phyloP scores from a whole-genome alignment of 192 early-diverging fungal genomes.

The Podochytrium sp. region DNA sequence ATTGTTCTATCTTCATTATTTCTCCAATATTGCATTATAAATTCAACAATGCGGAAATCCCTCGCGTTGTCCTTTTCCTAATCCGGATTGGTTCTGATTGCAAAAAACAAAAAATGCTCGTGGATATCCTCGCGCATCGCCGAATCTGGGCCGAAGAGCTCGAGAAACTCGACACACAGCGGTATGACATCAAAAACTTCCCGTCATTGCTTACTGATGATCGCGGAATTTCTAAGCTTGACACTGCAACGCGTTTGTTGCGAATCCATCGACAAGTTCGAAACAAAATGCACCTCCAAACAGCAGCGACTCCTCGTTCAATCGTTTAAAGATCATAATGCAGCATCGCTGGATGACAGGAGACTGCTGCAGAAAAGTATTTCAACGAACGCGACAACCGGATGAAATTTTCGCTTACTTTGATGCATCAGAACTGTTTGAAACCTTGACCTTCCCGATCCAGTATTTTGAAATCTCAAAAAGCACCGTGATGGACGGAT shows the following conservation, averaged over 20 bases:
- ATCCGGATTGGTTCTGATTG: too few relatives aligned
- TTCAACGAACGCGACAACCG: too few relatives aligned
- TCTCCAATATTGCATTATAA: too few relatives aligned
- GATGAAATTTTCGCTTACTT: neutral
- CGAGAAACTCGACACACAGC: slow-evolving; percentile 17
- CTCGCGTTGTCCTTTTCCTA: too few relatives aligned
- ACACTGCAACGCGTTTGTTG: slow-evolving; percentile 7
- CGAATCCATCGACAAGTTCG: slow-evolving; percentile 3
- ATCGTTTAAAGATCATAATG: neutral
- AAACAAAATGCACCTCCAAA: neutral
- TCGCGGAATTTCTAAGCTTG: slow-evolving; percentile 15
- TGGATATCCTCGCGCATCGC: slow-evolving; percentile 14
- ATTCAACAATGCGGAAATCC: too few relatives aligned
- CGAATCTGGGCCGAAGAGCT: slow-evolving; percentile 28
- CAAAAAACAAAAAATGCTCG: neutral
- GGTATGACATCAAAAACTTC: neutral
- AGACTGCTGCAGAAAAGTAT: neutral
- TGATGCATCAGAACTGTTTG: slow-evolving; percentile 6
- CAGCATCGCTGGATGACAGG: neutral
- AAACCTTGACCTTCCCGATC: slow-evolving; percentile 24
- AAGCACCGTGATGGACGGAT: slow-evolving; percentile 14
- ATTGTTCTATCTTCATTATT: too few relatives aligned
- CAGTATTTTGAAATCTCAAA: slow-evolving; percentile 32
- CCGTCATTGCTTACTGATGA: neutral
- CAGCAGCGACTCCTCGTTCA: neutral